Conservation (phyloP, 139 green algal species). For the Micromonas commoda region DNA sequence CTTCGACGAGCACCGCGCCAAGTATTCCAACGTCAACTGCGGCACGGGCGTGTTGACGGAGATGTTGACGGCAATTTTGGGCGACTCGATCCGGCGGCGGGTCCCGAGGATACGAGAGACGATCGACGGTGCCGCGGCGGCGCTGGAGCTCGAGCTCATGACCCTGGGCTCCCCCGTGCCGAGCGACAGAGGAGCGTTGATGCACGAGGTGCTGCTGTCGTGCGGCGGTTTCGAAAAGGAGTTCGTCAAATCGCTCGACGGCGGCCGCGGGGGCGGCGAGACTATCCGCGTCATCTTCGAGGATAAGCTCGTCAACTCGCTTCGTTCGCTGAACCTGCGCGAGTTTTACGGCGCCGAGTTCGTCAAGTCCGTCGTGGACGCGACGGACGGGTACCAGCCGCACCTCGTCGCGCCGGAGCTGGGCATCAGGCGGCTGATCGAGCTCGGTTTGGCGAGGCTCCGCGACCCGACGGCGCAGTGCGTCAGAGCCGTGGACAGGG, state of each 20-base stretch:
- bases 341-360: constrained; percentile 29
- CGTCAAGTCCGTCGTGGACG: constrained; percentile 27
- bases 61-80: constrained; percentile 33
- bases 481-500: not conserved
- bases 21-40: constrained; percentile 27
- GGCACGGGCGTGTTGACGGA: constrained; percentile 36
- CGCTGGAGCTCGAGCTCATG: constrained; percentile 17
- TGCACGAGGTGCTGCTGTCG: constrained; percentile 31
- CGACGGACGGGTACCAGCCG: constrained; percentile 90
- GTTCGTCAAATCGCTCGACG: constrained; percentile 27
- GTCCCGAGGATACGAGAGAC: constrained; percentile 78
- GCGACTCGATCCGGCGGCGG: constrained; percentile 36
- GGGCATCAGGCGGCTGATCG: constrained; percentile 85
- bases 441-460: constrained; percentile 32
- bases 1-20: constrained; percentile 34
- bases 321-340: constrained; percentile 34
- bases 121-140: constrained; percentile 59
- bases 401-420: constrained; percentile 94
- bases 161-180: not conserved
- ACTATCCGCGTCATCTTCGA: constrained; percentile 73
- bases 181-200: constrained; percentile 21
- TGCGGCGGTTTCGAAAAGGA: constrained; percentile 35
- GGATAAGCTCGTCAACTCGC: constrained; percentile 22
- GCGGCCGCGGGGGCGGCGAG: constrained; percentile 53
- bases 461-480: not conserved